Evolutionary conservation across 2,329 filamentous ascomycete species (phyloP), one percentile per base, ranked within the genome.

Genomic region (Ophiostoma sp.): DNA sequence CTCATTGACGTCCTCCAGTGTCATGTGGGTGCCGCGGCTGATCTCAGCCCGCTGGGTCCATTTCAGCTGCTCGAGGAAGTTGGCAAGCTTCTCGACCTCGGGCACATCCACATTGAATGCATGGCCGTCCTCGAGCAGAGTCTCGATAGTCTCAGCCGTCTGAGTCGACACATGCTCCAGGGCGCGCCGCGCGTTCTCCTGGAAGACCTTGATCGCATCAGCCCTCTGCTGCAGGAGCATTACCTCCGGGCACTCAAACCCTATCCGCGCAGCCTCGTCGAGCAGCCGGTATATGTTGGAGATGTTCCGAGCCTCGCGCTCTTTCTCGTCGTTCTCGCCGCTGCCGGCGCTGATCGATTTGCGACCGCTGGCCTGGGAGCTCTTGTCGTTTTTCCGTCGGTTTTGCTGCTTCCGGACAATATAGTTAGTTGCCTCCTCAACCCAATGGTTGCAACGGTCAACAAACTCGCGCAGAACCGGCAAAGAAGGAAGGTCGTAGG

Each of bases 401-500:
- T 96, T 96, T 80, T 97, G 94, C 81, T 97, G 94, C 82, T 99
- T 99, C 75, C 95, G 91, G 71, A 95, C 94, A 76, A 94, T 97
- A 82, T 96, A 99, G 77, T 91, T 94, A 76, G 92, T 95, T 74
- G 95, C 95, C 81, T 98, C 94, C 76, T 98, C 95, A 73, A 97
- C 93, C 91, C 96, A 97, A 78, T 96, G 93, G 79, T 97, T 96
- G 83, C 95, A 98, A 76, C 92, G 90, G 75, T 97, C 93, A 78
- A 99, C 95, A 81, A 96, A 99, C 74, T 90, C 87, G 80, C 89
- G 91, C 75, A 99, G 85, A 75, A 92, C 87, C 75, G 90, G 86
- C 73, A 99, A 85, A 73, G 93, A 94, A 74, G 89, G 88, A 73
- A 99, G 86, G 71, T 93, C 90, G 83, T 92, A 96, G 71, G 94